phyloP scores from a whole-genome alignment of 2,329 filamentous ascomycete genomes.

The Zasmidium angulare region DNA sequence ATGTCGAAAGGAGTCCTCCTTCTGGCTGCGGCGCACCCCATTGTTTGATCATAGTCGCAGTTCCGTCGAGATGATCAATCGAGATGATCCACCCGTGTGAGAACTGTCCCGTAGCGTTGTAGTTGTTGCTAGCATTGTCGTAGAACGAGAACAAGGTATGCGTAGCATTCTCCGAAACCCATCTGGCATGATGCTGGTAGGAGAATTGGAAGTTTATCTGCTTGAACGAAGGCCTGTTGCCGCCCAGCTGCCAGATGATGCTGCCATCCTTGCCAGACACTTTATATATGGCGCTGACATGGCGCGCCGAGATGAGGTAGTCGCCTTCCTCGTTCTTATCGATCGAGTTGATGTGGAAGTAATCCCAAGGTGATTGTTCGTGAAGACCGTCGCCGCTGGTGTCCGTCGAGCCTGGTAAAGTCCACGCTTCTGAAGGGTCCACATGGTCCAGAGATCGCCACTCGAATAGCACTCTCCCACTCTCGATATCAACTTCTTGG shows the following conservation, averaged over 20 bases:
- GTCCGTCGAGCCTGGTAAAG: conserved; percentile 43
- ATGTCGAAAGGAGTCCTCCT: conserved; percentile 49
- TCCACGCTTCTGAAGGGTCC: conserved; percentile 50
- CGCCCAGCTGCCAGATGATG: conserved; percentile 54
- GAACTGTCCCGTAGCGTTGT: conserved; percentile 40
- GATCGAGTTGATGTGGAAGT: conserved; percentile 56
- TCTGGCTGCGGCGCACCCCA: conserved; percentile 50
- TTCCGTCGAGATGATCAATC: conserved; percentile 46
- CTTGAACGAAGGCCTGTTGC: conserved; percentile 48
- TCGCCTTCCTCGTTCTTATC: conserved; percentile 51
- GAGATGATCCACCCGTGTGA: conserved; percentile 49
- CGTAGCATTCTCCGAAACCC: conserved; percentile 45
- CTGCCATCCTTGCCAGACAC: conserved; percentile 47
- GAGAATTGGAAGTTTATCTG: conserved; percentile 49
- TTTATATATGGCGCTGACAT: conserved; percentile 50
- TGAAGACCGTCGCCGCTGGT: conserved; percentile 49
- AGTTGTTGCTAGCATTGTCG: conserved; percentile 54
- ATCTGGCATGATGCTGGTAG: conserved; percentile 56
- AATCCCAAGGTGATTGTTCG: conserved; percentile 52
- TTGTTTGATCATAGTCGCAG: conserved; percentile 47
- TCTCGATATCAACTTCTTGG: conserved; percentile 57
- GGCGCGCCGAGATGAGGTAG: conserved; percentile 51
- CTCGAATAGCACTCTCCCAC: conserved; percentile 58
- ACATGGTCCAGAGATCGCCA: conserved; percentile 60
- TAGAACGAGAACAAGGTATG: conserved; percentile 55